phyloP scores from a whole-genome alignment of 768 basidiomycete genomes.

The Lactarius sp. region DNA sequence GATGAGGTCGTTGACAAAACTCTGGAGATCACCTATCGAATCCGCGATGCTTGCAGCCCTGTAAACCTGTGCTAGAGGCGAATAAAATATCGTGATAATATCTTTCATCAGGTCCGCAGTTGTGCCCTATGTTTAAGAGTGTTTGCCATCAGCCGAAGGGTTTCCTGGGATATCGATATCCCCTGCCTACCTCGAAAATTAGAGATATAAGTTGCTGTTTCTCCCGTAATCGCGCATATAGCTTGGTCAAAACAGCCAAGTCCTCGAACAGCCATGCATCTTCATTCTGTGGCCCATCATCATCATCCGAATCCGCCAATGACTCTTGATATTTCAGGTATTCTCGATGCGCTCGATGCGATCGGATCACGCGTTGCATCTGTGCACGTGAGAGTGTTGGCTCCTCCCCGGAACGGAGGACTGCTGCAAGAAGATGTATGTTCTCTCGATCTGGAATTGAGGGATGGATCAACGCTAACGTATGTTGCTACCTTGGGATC shows the following conservation, averaged over 20 bases:
- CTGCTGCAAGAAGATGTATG: slow-evolving; percentile 69
- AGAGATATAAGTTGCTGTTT: slow-evolving; percentile 88
- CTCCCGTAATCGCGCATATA: slow-evolving; percentile 78
- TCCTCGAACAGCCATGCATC: slow-evolving; percentile 98
- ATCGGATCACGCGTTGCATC: slow-evolving; percentile 72
- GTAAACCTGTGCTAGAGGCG: slow-evolving; percentile 95
- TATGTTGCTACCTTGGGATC: slow-evolving; percentile 13
- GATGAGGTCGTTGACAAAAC: slow-evolving; percentile 92
- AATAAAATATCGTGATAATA: slow-evolving; percentile 98
- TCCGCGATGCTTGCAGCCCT: slow-evolving; percentile 96
- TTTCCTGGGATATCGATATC: slow-evolving; percentile 1
- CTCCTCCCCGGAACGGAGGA: slow-evolving; percentile 73
- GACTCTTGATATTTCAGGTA: slow-evolving; percentile 60
- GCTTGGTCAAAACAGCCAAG: slow-evolving; percentile 67
- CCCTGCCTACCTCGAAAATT: slow-evolving; percentile 79
- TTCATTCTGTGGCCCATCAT: slow-evolving; percentile 89
- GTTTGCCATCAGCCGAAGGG: not conserved
- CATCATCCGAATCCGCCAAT: slow-evolving; percentile 81
- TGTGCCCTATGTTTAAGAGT: slow-evolving; percentile 57
- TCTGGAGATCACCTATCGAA: slow-evolving; percentile 86
- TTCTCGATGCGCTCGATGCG: slow-evolving; percentile 71
- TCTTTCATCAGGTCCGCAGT: slow-evolving; percentile 95
- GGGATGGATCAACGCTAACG: not conserved
- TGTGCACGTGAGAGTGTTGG: slow-evolving; percentile 73
- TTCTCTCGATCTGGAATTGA: slow-evolving; percentile 52